phyloP scores from a whole-genome alignment of 257 asterid genomes.

The Solanum tacnaense region DNA sequence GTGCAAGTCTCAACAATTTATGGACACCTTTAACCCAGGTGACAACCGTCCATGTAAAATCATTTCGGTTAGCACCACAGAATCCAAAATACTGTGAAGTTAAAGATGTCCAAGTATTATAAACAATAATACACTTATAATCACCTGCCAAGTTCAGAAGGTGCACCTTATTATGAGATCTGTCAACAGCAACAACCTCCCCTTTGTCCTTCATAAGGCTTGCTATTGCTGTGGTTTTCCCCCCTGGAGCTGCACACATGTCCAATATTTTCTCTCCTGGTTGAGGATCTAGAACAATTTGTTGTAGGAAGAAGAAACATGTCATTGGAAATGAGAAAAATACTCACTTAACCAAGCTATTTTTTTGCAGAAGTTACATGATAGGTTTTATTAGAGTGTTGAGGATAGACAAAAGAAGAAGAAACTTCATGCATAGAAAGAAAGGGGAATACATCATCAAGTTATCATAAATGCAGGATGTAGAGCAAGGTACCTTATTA shows the following conservation, averaged over 20 bases:
- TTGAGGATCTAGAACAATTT: conserved; percentile 60
- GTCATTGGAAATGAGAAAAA: background rate
- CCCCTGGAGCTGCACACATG: conserved; percentile 99
- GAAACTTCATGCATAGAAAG: background rate
- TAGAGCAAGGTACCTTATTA: background rate
- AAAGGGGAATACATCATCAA: background rate
- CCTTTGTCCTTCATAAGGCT: conserved; percentile 94
- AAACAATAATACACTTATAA: background rate
- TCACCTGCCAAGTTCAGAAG: conserved; percentile 51
- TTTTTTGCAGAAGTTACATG: background rate
- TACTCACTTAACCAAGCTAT: background rate
- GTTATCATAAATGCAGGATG: background rate
- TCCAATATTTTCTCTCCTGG: conserved; percentile 85
- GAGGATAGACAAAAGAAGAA: background rate
- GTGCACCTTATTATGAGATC: conserved; percentile 99
- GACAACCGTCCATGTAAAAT: background rate
- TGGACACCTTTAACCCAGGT: background rate
- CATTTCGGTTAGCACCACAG: background rate
- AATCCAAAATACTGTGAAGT: background rate
- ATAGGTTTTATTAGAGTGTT: background rate
- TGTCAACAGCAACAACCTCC: conserved; percentile 75
- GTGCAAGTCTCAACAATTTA: background rate
- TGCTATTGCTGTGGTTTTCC: conserved; percentile 95
- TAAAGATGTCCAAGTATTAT: background rate
- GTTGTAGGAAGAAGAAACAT: background rate